Evolutionary conservation across 2,329 filamentous ascomycete genomes (phyloP).

Genomic region (Raffaelea deltoideospora): DNA sequence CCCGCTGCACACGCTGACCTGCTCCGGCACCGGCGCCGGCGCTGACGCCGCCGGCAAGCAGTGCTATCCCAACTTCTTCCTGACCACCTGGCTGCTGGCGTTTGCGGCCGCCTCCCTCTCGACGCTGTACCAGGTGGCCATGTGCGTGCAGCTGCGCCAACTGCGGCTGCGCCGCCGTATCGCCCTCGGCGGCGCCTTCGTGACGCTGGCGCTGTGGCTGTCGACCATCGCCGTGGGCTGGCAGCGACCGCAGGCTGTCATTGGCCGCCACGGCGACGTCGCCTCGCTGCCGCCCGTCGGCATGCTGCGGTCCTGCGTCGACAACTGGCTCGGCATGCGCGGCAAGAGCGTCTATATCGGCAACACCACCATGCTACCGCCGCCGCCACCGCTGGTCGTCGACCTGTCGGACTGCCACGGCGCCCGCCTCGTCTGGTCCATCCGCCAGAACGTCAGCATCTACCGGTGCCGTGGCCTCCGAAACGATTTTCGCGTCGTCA

Average conservation of each 20-base stretch:
- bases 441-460: neutral
- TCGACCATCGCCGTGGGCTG: conserved; percentile 3
- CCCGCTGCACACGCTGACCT: conserved; percentile 4
- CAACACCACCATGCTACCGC: neutral
- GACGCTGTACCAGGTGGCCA: neutral
- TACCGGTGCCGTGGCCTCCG: neutral
- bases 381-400: too few species aligned
- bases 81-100: conserved; percentile 5
- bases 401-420: neutral
- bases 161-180: conserved; percentile 4
- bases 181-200: conserved; percentile 1
- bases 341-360: neutral
- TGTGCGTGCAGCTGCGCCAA: conserved; percentile 2
- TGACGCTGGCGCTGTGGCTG: conserved; percentile 4
- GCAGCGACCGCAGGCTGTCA: conserved; percentile 1
- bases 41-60: too few species aligned
- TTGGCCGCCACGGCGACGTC: neutral
- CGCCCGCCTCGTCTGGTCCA: neutral
- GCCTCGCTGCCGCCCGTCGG: conserved; percentile 3
- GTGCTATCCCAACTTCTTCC: conserved; percentile 9
- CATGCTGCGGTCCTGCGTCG: conserved; percentile 6
- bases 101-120: neutral
- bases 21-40: neutral
- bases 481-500: neutral
- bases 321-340: conserved; percentile 3